Evolutionary conservation across 768 basidiomycete species (phyloP), one percentile per base, ranked within the genome.

Genomic region (Tulasnella sp.): DNA sequence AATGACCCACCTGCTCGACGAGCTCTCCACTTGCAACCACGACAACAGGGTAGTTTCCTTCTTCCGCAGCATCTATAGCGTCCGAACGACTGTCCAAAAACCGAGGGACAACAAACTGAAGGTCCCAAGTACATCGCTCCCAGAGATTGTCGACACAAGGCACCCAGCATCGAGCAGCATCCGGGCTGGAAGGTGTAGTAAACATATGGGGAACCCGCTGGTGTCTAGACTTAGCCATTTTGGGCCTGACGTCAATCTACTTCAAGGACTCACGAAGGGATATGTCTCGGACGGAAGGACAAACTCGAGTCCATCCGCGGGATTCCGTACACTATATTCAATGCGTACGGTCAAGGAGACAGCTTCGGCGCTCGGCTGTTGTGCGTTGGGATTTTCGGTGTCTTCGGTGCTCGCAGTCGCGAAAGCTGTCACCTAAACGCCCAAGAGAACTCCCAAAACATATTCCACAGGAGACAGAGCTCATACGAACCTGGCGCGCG

Each of bases 91-190:
- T 85, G 61, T 77, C 75, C 9, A 88, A 71, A 65, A 81, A 83
- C 62, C 83, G 76, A 49, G 93, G 92, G 32, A 96, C 93, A 49
- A 96, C 81, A 68, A 96, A 89, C 69, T 97, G 90, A 57, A 98
- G 85, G 65, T 99, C 96, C 96, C 96, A 99, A 6, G 94, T 93
- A 63, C 88, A 96, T 64, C 89, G 84, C 69, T 96, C 93, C 88
- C 91, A 94, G 19, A 91, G 70, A 63, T 81, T 87, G 68, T 99
- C 96, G 17, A 97, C 70, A 65, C 96, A 99, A 12, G 96, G 96
- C n/a, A 97, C 83, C 96, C 96, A 99, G 64, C 89, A 92, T 65
- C 96, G 76, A n/a, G 94, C 92, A 15, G 89, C 77, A 66, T 93
- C 89, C 5, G 91, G 83, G 6, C 83, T 84, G 0, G 87, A 85